A percentile compares a stretch with the other conserved stretches of the same genome.
Evolutionary conservation across 805 yeast genomes (phyloP).

Genomic region (Candida sphagnicola): DNA sequence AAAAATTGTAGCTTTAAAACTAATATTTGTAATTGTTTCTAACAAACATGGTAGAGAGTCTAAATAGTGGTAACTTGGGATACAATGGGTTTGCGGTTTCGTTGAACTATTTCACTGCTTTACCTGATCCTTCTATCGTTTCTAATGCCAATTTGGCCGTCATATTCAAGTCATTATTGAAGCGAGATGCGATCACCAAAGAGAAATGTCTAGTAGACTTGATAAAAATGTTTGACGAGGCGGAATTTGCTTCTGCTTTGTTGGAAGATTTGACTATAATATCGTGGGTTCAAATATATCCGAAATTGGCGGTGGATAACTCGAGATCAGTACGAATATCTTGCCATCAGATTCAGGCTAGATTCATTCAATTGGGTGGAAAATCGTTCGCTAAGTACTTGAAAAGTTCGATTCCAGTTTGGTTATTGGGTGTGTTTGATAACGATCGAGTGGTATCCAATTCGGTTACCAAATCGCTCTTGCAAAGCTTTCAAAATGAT

Average conservation of each 20-base stretch:
- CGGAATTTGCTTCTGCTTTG: constrained; percentile 13
- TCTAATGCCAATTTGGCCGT: constrained; percentile 49
- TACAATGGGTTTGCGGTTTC: constrained; percentile 50
- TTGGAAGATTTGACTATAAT: constrained; percentile 51
- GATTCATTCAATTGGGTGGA: constrained; percentile 40
- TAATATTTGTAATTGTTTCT: background rate
- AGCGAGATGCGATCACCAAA: constrained; percentile 79
- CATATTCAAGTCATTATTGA: constrained; percentile 70
- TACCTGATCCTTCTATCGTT: constrained; percentile 52
- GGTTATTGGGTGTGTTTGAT: constrained; percentile 73
- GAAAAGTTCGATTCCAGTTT: constrained; percentile 66
- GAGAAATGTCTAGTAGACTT: constrained; percentile 69
- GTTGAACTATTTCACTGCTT: constrained; percentile 69
- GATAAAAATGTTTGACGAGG: constrained; percentile 28
- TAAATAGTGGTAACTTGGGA: constrained; percentile 21
- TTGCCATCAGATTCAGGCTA: constrained; percentile 64
- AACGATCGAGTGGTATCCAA: constrained; percentile 57
- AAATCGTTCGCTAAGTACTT: constrained; percentile 62
- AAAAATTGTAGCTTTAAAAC: too few relatives aligned
- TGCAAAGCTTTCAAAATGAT: constrained; percentile 53
- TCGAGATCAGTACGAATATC: constrained; percentile 59
- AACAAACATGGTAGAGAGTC: background rate
- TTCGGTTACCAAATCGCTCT: constrained; percentile 45
- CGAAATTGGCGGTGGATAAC: constrained; percentile 71
- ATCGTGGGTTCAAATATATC: constrained; percentile 77